Base-by-base conservation (phyloP, 768 basidiomycete species). In the Trametes gibbosa region DNA sequence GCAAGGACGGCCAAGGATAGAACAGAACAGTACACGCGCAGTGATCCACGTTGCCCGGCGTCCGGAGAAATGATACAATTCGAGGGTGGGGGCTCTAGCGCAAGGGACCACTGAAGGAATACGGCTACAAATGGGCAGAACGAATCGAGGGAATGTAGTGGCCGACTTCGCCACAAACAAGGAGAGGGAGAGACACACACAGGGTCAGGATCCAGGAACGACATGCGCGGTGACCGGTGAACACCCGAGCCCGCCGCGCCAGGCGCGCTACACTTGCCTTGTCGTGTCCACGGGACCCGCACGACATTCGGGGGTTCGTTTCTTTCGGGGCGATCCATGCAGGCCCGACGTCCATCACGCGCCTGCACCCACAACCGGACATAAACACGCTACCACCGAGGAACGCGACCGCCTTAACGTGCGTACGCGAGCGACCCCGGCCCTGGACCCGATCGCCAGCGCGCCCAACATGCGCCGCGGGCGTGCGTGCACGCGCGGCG, bases 41-140 rank as follows among this genome's bases (percentile, higher is more conserved):
- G 41, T 61, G 60, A 61, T 61, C 35, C 60, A 61, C 60, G 60
- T 61, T 61, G 52, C 24, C 40, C 34, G 50, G 54, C 27, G 54
- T 16, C 21, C 39, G 46, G 54, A 49, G 37, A 13, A 39, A 23
- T 48, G 54, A 61, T 61, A 37, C 60, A 40, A 51, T 61, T 61
- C 60, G 50, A 51, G 60, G 60, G 60, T 61, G 34, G 41, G 43
- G 27, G 19, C 43, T 39, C 37, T 13, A 39, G 46, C 3, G 17
- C 6, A n/a, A 39, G 35, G n/a, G 32, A 9, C 43, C 5, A 5
- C 43, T 10, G 21, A 45, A 23, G 21, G 19, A 45, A 45, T 21
- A 45, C 43, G 12, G 13, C 54, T 35, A 19, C 54, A 56, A 23
- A 56, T 29, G 47, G 54, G n/a, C 29, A 56, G 48, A 24, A n/a